Conservation (phyloP, 2,329 filamentous ascomycete species). For the Fusarium incarnatum region DNA sequence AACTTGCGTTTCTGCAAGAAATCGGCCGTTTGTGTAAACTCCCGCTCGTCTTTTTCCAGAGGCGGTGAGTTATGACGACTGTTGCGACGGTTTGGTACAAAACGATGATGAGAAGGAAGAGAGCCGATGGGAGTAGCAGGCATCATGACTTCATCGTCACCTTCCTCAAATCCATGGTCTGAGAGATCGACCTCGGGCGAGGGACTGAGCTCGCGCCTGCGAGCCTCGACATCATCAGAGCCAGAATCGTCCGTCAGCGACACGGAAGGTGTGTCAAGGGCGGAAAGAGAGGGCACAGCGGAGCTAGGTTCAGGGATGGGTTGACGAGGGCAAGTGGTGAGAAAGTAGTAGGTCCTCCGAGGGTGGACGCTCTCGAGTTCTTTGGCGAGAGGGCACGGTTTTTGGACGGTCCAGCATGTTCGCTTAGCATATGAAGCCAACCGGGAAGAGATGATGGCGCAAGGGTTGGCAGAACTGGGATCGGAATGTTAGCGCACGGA, state of each 20-base stretch:
- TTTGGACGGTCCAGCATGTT: constrained; percentile 78
- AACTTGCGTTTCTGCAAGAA: constrained; percentile 78
- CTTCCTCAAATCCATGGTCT: constrained; percentile 84
- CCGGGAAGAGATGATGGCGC: constrained; percentile 93
- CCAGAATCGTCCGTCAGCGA: constrained; percentile 65
- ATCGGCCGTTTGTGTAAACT: constrained; percentile 95
- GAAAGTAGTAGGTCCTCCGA: constrained; percentile 94
- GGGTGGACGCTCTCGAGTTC: constrained; percentile 93
- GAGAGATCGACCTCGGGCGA: constrained; percentile 95
- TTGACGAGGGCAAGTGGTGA: constrained; percentile 88
- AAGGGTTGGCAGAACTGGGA: constrained; percentile 90
- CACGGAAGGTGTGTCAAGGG: constrained; percentile 85
- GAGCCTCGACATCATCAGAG: constrained; percentile 78
- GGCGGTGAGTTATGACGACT: constrained; percentile 83
- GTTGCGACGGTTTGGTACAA: constrained; percentile 54
- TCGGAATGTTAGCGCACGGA: constrained; percentile 45
- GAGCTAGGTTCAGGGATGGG: constrained; percentile 71
- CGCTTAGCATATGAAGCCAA: constrained; percentile 91
- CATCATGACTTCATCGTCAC: constrained; percentile 68
- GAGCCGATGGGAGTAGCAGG: constrained; percentile 73
- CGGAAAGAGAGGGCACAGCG: constrained; percentile 43
- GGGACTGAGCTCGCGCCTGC: constrained; percentile 80
- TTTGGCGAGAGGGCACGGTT: constrained; percentile 90
- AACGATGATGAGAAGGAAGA: constrained; percentile 64
- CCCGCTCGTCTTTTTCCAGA: constrained; percentile 92